Evolutionary conservation across 1,284 basidiomycete species (phyloP).

Genomic region (Cryptococcus jaspeensis): DNA sequence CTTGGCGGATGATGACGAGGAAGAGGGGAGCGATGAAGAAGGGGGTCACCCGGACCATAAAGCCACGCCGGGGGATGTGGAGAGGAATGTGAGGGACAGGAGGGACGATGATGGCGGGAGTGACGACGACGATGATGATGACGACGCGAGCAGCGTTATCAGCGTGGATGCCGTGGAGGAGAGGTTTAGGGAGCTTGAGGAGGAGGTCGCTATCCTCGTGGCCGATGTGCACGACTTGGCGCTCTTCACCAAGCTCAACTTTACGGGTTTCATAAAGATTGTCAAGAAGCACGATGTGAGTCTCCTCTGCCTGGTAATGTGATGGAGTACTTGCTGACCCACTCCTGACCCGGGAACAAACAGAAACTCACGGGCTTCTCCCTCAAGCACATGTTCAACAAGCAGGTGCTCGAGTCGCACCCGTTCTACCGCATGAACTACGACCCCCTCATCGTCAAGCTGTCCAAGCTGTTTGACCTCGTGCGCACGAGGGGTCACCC

Average conservation of each 20-base stretch:
- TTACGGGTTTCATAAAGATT: conserved; percentile 99
- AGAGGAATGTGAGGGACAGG: conserved; percentile 53
- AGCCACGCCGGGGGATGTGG: conserved; percentile 31
- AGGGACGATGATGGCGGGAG: conserved; percentile 59
- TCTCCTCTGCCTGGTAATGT: conserved; percentile 35
- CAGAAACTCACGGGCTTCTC: conserved; percentile 62
- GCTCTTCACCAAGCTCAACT: conserved; percentile 91
- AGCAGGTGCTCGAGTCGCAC: conserved; percentile 88
- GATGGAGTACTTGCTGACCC: too few relatives aligned
- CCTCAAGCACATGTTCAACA: conserved; percentile 64
- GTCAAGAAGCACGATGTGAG: conserved; percentile 82
- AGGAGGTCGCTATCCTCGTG: conserved; percentile 91
- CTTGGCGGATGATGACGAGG: conserved; percentile 42
- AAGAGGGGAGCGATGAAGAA: conserved; percentile 22
- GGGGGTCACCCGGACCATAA: not conserved
- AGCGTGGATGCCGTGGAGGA: conserved; percentile 78
- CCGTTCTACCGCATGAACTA: conserved; percentile 76
- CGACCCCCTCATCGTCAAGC: conserved; percentile 89
- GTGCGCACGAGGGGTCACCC: conserved; percentile 95
- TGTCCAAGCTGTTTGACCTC: conserved; percentile 92
- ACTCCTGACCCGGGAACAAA: not conserved
- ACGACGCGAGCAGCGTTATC: conserved; percentile 54
- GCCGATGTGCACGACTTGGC: conserved; percentile 98
- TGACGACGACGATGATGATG: conserved; percentile 66
- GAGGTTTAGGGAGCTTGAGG: conserved; percentile 84